Evolutionary conservation across 768 basidiomycete species (phyloP).

Genomic region (Peribolospora baueri): DNA sequence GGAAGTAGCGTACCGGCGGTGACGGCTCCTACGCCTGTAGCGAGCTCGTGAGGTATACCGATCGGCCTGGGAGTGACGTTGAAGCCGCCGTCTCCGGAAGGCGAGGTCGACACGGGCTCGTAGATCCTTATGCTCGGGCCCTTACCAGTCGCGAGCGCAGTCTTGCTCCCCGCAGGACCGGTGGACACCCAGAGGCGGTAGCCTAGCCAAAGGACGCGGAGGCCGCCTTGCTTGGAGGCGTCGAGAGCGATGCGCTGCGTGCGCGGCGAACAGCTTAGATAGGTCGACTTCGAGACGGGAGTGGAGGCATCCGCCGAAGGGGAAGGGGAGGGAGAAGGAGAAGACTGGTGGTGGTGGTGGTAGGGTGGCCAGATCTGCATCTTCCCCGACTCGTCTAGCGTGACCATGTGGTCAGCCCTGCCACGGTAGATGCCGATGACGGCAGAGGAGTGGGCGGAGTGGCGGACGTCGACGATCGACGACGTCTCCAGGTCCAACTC

Average conservation of each 20-base stretch:
- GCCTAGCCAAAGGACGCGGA: constrained; percentile 44
- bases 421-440: constrained; percentile 49
- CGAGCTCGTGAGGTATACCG: constrained; percentile 34
- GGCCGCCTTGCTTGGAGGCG: constrained; percentile 19
- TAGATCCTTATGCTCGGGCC: constrained; percentile 39
- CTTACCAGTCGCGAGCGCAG: constrained; percentile 18
- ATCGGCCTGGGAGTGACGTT: constrained; percentile 5
- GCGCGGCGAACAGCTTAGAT: neutral
- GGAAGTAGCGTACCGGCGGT: constrained; percentile 56
- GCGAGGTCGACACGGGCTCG: constrained; percentile 27
- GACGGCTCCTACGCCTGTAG: constrained; percentile 54
- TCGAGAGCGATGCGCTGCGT: constrained; percentile 3
- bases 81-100: constrained; percentile 6
- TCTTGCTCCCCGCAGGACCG: constrained; percentile 19
- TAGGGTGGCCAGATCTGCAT: constrained; percentile 35
- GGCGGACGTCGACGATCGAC: constrained; percentile 32
- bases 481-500: constrained; percentile 54
- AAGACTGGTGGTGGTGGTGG: neutral
- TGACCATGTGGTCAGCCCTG: constrained; percentile 42
- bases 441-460: constrained; percentile 37
- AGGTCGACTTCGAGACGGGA: neutral
- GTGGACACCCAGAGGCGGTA: constrained; percentile 62
- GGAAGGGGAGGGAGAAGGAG: neutral
- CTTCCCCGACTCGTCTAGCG: constrained; percentile 69
- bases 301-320: neutral